A percentile compares a stretch with the other conserved stretches of the same genome.
Evolutionary conservation across 106 monocot species (phyloP).

Genomic region (Apostasia shenzhenica): DNA sequence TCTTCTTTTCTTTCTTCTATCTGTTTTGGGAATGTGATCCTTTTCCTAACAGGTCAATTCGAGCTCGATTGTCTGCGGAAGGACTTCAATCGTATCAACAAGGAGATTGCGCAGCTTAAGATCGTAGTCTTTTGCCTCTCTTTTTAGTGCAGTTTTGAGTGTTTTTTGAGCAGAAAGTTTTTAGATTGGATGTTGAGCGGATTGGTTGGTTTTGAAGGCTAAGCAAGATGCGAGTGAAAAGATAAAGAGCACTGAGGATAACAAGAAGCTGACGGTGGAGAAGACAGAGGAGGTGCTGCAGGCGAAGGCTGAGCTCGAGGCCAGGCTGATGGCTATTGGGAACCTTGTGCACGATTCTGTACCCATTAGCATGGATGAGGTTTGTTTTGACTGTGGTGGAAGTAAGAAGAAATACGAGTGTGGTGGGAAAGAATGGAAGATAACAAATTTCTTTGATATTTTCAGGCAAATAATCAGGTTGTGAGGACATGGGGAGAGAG

Average conservation of each 20-base stretch:
- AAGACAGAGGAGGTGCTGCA: slow-evolving; percentile 79
- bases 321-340: slow-evolving; percentile 60
- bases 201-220: slow-evolving; percentile 23
- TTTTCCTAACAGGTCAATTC: slow-evolving; percentile 54
- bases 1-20: background rate
- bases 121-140: slow-evolving; percentile 24
- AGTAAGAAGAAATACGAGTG: background rate
- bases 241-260: slow-evolving; percentile 80
- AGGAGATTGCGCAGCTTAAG: slow-evolving; percentile 74
- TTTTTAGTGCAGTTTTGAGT: background rate
- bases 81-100: slow-evolving; percentile 88
- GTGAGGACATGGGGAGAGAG: slow-evolving; percentile 64
- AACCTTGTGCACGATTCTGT: slow-evolving; percentile 92
- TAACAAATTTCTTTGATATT: background rate
- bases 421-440: background rate
- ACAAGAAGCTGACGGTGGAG: slow-evolving; percentile 50
- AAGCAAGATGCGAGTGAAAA: slow-evolving; percentile 68
- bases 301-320: slow-evolving; percentile 65
- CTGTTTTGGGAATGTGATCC: background rate
- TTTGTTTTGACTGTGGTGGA: slow-evolving; percentile 2
- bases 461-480: slow-evolving; percentile 71
- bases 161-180: background rate
- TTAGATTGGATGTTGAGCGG: background rate
- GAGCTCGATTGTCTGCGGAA: slow-evolving; percentile 73
- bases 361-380: slow-evolving; percentile 85